Evolutionary conservation across 331 rosid genomes (phyloP), one percentile per base, ranked within the genome.

Genomic region (Arachis monticola): DNA sequence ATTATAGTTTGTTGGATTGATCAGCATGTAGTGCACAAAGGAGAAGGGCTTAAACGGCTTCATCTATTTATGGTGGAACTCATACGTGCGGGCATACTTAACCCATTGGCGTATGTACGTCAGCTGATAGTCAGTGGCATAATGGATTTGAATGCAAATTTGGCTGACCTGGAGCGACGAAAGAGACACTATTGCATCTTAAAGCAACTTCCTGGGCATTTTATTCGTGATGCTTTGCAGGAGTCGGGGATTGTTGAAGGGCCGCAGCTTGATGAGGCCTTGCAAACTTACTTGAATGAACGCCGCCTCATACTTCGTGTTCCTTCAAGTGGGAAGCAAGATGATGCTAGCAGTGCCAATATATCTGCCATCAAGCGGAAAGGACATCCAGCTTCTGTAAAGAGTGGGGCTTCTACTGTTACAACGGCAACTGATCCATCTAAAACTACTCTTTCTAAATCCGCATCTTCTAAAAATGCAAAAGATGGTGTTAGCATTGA

Each of bases 1-100:
- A 85, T 90, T 77, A 70, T 95, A 69, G 98, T 92, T 31, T 90
- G 98, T 85, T 95, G 99, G 99, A 90, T 95, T 80, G 99, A 95
- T 87, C 99, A 95, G 77, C 98, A 95, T 88, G 95, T 83, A 52
- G 88, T 89, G 76, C 90, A 82, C 60, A 90, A 89, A 81, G 89
- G 96, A 69, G 96, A 89, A 85, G 99, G 97, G 72, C 85, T 79
- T 77, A 86, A 90, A 65, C 88, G 98, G 45, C 83, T 92, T 9
- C 93, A 92, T 79, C 88, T 95, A 70, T 90, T 95, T 67, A 75
- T 92, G 11, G 85, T 85, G 67, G 98, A 95, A 82, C 92, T 95
- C 59, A 82, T 86, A 64, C 81, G 77, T 11, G 95, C 88, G 52
- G 99, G 99, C 47, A 90, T 95, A 50, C 90, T 95, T 83, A 80